Conservation (phyloP, 176 grass and related monocot species). For the Saccharum officinarum region DNA sequence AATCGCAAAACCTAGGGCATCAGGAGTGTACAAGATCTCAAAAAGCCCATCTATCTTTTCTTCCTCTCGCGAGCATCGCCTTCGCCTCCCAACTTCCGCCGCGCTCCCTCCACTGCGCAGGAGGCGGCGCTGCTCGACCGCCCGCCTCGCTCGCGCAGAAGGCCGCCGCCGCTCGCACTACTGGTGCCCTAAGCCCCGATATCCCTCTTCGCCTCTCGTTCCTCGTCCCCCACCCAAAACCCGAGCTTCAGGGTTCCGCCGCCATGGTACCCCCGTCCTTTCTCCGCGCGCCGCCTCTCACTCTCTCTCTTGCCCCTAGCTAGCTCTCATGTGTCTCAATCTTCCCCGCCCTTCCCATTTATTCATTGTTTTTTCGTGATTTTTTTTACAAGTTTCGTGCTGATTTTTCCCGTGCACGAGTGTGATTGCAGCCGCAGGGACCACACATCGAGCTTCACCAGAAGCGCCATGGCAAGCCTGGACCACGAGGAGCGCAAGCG, state of each 20-base stretch:
- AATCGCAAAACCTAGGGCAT: neutral
- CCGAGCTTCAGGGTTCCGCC: conserved; percentile 27
- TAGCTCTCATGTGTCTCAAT: neutral
- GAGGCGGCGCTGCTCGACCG: neutral
- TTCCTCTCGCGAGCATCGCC: neutral
- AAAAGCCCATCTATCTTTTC: neutral
- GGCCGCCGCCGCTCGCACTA: neutral
- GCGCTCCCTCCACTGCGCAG: too few species aligned
- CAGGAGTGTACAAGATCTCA: too few species aligned
- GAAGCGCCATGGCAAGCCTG: conserved; percentile 75
- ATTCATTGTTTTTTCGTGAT: neutral
- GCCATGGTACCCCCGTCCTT: conserved; percentile 17
- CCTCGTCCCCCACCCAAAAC: neutral
- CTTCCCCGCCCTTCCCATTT: neutral
- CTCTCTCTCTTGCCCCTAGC: neutral
- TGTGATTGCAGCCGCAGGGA: conserved; percentile 70
- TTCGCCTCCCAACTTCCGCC: neutral
- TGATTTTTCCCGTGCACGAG: conserved; percentile 24
- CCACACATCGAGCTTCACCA: conserved; percentile 82
- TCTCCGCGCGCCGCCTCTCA: neutral
- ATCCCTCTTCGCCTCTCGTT: neutral
- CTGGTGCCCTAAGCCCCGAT: neutral
- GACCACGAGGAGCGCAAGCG: conserved; percentile 83
- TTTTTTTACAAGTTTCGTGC: neutral
- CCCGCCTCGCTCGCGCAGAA: neutral